phyloP scores from a whole-genome alignment of 805 yeast genomes.

The Candida ortonii region DNA sequence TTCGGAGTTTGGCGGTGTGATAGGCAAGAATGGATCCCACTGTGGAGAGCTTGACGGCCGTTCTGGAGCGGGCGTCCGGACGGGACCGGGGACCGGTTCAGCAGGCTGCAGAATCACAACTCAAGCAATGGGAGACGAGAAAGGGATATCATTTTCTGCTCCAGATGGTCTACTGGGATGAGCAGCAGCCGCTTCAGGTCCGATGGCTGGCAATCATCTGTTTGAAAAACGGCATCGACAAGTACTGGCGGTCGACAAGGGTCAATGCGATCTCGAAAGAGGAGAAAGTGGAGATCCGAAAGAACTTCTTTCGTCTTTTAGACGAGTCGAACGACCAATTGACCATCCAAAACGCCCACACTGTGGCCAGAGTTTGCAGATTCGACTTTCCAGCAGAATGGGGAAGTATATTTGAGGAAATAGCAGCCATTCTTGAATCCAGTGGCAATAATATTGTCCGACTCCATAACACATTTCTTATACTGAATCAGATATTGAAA shows the following conservation, averaged over 20 bases:
- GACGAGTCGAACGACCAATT: constrained; percentile 73
- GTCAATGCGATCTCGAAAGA: constrained; percentile 51
- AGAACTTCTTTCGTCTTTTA: constrained; percentile 52
- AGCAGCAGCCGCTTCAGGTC: constrained; percentile 55
- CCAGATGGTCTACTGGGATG: constrained; percentile 57
- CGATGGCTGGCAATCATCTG: constrained; percentile 88
- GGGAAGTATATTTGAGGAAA: constrained; percentile 74
- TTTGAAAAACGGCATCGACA: constrained; percentile 84
- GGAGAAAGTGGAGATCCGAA: constrained; percentile 65
- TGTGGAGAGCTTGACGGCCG: constrained; percentile 31
- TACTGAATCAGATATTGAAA: constrained; percentile 77
- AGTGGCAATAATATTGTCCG: constrained; percentile 49
- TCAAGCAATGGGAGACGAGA: constrained; percentile 64
- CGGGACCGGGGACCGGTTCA: constrained; percentile 51
- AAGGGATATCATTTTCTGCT: constrained; percentile 37
- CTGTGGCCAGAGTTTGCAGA: constrained; percentile 73
- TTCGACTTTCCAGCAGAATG: constrained; percentile 85
- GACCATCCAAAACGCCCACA: constrained; percentile 79
- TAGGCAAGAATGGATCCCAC: constrained; percentile 27
- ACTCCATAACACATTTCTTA: constrained; percentile 59
- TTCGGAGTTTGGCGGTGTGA: too few species aligned
- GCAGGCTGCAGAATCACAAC: constrained; percentile 63
- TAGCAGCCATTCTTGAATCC: constrained; percentile 44
- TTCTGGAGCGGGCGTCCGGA: constrained; percentile 49
- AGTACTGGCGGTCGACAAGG: constrained; percentile 76